Percentiles rank a stretch among this genome's conserved stretches.
These are phyloP conservation scores for Rhizopogon vinicolor DNA, from an alignment of 768 basidiomycete genomes.

Conservation along the genomic window DNA sequence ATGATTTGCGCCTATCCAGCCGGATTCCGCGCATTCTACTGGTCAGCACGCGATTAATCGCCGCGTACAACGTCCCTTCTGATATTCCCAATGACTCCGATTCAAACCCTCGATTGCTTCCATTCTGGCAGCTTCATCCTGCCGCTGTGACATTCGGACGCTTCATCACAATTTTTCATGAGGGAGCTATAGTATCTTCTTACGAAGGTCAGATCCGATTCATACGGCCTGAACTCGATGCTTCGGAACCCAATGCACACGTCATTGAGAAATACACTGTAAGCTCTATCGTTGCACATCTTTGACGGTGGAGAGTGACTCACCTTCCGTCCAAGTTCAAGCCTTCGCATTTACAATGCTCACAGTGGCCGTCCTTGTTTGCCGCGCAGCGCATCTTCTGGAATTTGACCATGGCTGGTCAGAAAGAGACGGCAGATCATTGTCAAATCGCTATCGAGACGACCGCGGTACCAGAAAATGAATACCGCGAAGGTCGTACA, in stretches of 20 bases:
- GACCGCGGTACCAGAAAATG: neutral
- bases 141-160: conserved; percentile 20
- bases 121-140: conserved; percentile 17
- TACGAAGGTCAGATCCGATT: conserved; percentile 22
- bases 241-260: conserved; percentile 8
- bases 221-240: conserved; percentile 21
- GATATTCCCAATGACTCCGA: neutral
- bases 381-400: conserved; percentile 26
- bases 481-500: conserved; percentile 13
- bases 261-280: conserved; percentile 15
- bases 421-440: neutral
- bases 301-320: neutral
- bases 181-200: conserved; percentile 19
- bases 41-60: conserved; percentile 21
- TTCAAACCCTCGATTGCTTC: conserved; percentile 6
- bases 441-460: neutral
- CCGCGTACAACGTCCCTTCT: conserved; percentile 18
- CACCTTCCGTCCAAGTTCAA: conserved; percentile 12
- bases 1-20: conserved; percentile 24
- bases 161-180: conserved; percentile 23
- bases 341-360: conserved; percentile 11
- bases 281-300: neutral
- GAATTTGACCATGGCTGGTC: conserved; percentile 13
- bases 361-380: conserved; percentile 17
- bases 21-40: conserved; percentile 18